Evolutionary conservation across 2,329 filamentous ascomycete genomes (phyloP).

Genomic region (Phialophora macrospora): DNA sequence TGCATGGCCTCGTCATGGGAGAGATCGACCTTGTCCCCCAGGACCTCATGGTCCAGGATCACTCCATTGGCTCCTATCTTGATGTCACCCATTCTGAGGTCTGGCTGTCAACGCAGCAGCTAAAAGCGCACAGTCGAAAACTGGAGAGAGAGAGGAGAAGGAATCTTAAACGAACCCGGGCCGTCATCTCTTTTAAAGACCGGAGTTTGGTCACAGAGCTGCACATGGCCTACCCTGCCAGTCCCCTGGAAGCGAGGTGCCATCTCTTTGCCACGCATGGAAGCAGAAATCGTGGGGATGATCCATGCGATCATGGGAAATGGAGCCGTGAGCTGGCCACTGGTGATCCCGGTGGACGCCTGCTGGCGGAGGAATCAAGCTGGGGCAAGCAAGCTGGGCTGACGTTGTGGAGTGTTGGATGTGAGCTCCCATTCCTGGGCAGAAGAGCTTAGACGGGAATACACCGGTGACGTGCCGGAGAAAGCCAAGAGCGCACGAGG

Average conservation of each 20-base stretch:
- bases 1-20: conserved; percentile 37
- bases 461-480: conserved; percentile 11
- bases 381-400: conserved; percentile 14
- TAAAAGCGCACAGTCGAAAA: background rate
- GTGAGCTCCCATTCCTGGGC: conserved; percentile 15
- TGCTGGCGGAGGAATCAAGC: conserved; percentile 4
- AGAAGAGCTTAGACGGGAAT: conserved; percentile 11
- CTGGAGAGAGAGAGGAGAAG: conserved; percentile 5
- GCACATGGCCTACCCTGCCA: conserved; percentile 11
- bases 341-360: background rate
- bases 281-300: conserved; percentile 23
- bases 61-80: conserved; percentile 13
- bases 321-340: conserved; percentile 3
- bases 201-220: conserved; percentile 3
- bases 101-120: background rate
- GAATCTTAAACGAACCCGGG: background rate
- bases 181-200: conserved; percentile 18
- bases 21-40: conserved; percentile 33
- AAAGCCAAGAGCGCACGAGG: conserved; percentile 5
- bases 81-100: conserved; percentile 27
- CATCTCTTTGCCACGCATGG: conserved; percentile 14
- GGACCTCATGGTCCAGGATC: conserved; percentile 34
- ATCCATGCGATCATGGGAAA: conserved; percentile 10
- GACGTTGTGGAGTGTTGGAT: conserved; percentile 20
- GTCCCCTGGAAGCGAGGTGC: conserved; percentile 15